Evolutionary conservation across 2,329 filamentous ascomycete genomes (phyloP), one percentile per base, ranked within the genome.

Genomic region (Pestalotiopsis sp.): DNA sequence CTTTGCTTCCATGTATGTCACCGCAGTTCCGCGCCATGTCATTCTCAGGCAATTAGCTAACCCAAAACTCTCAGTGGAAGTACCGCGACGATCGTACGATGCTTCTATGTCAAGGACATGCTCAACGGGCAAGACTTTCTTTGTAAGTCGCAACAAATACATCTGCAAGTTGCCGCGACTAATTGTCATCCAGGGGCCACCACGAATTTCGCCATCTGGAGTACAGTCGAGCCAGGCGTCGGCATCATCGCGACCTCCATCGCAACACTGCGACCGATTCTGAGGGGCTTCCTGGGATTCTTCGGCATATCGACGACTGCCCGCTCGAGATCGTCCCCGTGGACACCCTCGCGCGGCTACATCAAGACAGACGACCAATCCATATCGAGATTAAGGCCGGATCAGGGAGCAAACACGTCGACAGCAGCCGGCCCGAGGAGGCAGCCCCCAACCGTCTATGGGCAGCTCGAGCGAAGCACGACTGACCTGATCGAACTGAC

Each of bases 1-100:
- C n/a, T 68, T 68, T 68, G 67, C 67, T 23, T 63, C 67, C 11
- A 68, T 68, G 67, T 64, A 31, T 41, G 61, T 64, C 12, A 45
- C 5, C 23, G 1, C 5, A 25, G 4, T 23, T 4, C 20, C 2
- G 23, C 7, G 13, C 20, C 39, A 23, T n/a, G 25, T 9, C 14
- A 25, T n/a, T 20, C 36, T 1, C 12, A 39, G 13, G 20, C 20
- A 17, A 64, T 49, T 11, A 64, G 38, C 61, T 64, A n/a, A 64
- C 2, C 61, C 38, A 27, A 52, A 11, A 17, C 36, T 5, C 17
- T 45, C 17, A 64, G 61, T 31, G 64, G 41, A 27, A 66, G 64
- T 20, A 66, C 64, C 14, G 64, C 64, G 20, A 66, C 64, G n/a
- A 66, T 66, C 13, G 64, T 66, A 7, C 41, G 64, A 36, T 36